These are phyloP conservation scores for Batrachochytrium dendrobatidis DNA, from an alignment of 371 early-diverging fungal genomes.

Conservation along the genomic window DNA sequence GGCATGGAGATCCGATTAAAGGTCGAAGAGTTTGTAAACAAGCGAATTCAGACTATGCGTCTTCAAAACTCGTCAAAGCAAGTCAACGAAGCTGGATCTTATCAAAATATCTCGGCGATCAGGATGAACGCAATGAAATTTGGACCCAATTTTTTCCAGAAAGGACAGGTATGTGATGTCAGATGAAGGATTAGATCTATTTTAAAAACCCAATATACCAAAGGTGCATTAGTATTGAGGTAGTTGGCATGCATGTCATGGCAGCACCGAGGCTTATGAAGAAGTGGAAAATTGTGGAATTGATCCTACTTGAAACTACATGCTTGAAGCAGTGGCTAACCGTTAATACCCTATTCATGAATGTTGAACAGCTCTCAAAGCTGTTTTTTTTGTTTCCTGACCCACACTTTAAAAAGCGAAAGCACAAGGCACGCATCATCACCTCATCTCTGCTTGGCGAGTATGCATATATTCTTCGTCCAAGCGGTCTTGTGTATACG, in stretches of 20 bases:
- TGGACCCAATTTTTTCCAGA: constrained; percentile 94
- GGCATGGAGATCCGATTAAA: constrained; percentile 99
- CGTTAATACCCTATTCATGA: constrained; percentile 4
- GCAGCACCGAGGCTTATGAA: no score
- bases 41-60: constrained; percentile 84
- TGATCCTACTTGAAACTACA: neutral
- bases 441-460: constrained; percentile 83
- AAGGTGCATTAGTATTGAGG: no score
- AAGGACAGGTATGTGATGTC: constrained; percentile 61
- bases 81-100: constrained; percentile 52
- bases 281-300: no score
- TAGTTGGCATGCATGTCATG: no score
- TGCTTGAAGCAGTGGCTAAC: neutral
- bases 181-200: no score
- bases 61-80: constrained; percentile 48
- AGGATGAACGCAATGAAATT: constrained; percentile 99
- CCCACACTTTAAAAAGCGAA: constrained; percentile 99
- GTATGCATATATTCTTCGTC: constrained; percentile 86
- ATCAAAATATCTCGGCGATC: constrained; percentile 91
- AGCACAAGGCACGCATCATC: constrained; percentile 98
- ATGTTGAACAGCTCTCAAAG: constrained; percentile 71
- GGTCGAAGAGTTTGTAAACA: constrained; percentile 89
- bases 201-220: no score
- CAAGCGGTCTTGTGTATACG: constrained; percentile 92
- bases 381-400: constrained; percentile 96